Base-by-base conservation (phyloP, 768 basidiomycete species). In the Mycena floridula region DNA sequence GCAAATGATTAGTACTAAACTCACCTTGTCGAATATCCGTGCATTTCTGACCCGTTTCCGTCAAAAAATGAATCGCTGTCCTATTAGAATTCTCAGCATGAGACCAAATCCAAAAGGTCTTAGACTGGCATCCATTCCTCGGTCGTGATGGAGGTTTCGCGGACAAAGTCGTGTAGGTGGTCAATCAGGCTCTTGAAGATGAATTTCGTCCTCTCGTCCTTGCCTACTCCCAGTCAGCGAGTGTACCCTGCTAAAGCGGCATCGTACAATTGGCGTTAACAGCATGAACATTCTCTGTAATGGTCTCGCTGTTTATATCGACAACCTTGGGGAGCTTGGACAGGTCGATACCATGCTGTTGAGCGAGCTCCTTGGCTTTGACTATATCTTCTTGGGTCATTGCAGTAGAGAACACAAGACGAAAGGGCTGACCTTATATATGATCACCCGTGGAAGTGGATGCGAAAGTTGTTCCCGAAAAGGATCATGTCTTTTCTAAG, bases 71-170 rank as follows among this genome's bases (percentile, higher is more conserved):
- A 53, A 93, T 82, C 2, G 86, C 70, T 15, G 72, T 60, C 67
- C 72, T 76, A 39, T 42, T 13, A 22, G 28, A n/a, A 54, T n/a
- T 16, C 21, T 32, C 43, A 48, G 28, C 24, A 41, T 7, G 16
- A 15, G 37, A 25, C 13, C 8, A 13, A n/a, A 15, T 28, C 12
- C 7, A 9, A 9, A 25, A 27, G 22, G 5, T n/a, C 37, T 22
- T 23, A 28, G 9, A 47, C 69, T 13, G 52, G 73, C 83, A 82
- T 82, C 90, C 90, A 93, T 68, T 93, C 90, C 2, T 90, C 84
- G 1, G 80, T 85, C 15, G 89, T 88, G 42, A 92, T 61, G 46
- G 77, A 73, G 1, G 85, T 84, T 60, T 90, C 89, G 36, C 69
- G 70, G 20, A 88, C 68, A 51, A 89, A 88, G 28, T 78, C 73